phyloP scores from a whole-genome alignment of 2,329 filamentous ascomycete genomes.

The Phoma herbarum region DNA sequence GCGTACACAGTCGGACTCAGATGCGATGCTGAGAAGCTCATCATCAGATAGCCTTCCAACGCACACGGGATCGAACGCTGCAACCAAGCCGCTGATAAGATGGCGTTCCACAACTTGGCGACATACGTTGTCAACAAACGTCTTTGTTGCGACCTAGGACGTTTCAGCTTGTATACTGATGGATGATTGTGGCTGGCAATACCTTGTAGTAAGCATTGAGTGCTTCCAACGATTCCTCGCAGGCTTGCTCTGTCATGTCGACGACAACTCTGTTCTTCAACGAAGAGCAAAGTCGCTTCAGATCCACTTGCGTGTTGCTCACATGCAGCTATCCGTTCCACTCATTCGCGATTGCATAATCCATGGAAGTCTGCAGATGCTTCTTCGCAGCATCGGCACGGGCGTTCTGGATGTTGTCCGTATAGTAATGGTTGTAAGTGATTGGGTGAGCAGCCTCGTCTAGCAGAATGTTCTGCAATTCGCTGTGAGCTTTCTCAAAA shows the following conservation, averaged over 20 bases:
- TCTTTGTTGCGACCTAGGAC: neutral
- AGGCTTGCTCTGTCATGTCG: slow-evolving; percentile 10
- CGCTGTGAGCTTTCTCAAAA: slow-evolving; percentile 4
- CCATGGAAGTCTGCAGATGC: slow-evolving; percentile 34
- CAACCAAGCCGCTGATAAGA: too few relatives aligned
- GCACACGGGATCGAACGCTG: too few relatives aligned
- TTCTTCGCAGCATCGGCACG: slow-evolving; percentile 29
- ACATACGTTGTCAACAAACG: too few relatives aligned
- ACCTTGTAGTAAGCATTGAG: slow-evolving; percentile 4
- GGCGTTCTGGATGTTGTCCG: slow-evolving; percentile 46
- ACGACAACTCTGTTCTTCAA: too few relatives aligned
- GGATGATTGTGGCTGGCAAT: neutral
- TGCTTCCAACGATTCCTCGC: slow-evolving; percentile 1
- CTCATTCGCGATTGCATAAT: slow-evolving; percentile 8
- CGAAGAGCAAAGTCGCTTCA: too few relatives aligned
- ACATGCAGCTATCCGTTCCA: too few relatives aligned
- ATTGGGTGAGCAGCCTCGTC: slow-evolving; percentile 47
- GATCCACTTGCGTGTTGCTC: too few relatives aligned
- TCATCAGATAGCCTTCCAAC: neutral
- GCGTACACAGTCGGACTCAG: too few relatives aligned
- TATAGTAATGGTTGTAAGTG: slow-evolving; percentile 53
- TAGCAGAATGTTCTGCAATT: slow-evolving; percentile 11
- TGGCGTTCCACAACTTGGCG: too few relatives aligned
- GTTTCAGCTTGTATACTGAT: neutral
- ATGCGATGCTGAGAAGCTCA: neutral